Percentiles rank a stretch among this genome's conserved stretches.
Evolutionary conservation across 75 land plant species (phyloP).

Genomic region (Isoetes taiwanensis): DNA sequence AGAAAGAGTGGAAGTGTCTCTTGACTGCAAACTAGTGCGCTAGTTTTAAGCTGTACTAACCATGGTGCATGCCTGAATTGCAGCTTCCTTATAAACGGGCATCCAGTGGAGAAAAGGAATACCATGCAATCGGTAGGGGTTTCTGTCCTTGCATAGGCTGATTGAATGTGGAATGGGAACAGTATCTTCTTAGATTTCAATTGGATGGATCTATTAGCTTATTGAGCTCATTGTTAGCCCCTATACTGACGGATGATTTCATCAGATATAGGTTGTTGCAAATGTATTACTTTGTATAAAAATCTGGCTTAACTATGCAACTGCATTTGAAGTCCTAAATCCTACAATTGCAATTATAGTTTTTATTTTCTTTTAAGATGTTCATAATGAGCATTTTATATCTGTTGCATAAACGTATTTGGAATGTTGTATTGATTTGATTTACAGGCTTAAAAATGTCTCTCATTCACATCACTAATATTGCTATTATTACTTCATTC

Average conservation of each 20-base stretch:
- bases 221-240: too few relatives aligned
- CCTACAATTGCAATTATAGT: neutral
- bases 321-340: neutral
- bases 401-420: too few relatives aligned
- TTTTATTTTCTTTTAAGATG: neutral
- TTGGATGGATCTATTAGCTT: too few relatives aligned
- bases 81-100: conserved; percentile 76
- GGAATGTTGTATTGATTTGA: too few relatives aligned
- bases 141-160: too few relatives aligned
- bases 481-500: neutral
- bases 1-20: neutral
- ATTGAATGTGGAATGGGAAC: too few relatives aligned
- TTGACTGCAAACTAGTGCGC: neutral
- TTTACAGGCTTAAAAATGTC: too few relatives aligned
- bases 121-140: conserved; percentile 36
- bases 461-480: neutral
- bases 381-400: too few relatives aligned
- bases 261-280: neutral
- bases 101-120: conserved; percentile 44
- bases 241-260: conserved; percentile 4
- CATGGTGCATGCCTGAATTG: too few relatives aligned
- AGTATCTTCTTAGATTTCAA: too few relatives aligned
- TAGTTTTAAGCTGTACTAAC: neutral
- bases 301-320: neutral
- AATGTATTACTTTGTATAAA: neutral